A percentile compares a stretch with the other conserved stretches of the same genome.
Evolutionary conservation across 1,139 yeast genomes (phyloP).

Genomic region (Saccharomycopsis crataegensis): DNA sequence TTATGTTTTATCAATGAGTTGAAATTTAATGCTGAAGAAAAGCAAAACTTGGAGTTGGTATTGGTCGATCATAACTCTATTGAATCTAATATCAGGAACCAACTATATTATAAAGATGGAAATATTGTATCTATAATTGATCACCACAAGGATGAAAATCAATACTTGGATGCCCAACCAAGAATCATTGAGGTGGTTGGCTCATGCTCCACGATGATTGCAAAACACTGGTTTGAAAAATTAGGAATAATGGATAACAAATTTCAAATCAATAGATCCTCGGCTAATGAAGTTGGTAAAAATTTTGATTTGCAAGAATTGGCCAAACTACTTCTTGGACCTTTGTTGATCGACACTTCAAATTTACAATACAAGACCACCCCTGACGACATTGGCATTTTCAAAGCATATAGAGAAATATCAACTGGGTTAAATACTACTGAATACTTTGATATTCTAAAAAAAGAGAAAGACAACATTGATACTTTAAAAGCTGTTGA

Average conservation of each 20-base stretch:
- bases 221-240: constrained; percentile 37
- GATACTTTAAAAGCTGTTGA: constrained; percentile 39
- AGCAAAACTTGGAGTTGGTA: neutral
- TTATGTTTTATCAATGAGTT: constrained; percentile 24
- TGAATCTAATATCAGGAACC: constrained; percentile 1
- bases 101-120: constrained; percentile 31
- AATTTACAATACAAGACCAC: constrained; percentile 42
- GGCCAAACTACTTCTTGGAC: constrained; percentile 35
- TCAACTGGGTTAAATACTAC: neutral
- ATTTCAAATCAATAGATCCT: constrained; percentile 2
- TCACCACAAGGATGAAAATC: constrained; percentile 49
- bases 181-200: constrained; percentile 42
- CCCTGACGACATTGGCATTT: constrained; percentile 28
- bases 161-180: constrained; percentile 34
- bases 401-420: constrained; percentile 22
- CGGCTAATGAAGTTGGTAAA: neutral
- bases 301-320: constrained; percentile 19
- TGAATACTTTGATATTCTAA: constrained; percentile 30
- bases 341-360: constrained; percentile 45
- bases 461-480: constrained; percentile 39
- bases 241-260: constrained; percentile 23
- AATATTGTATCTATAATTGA: constrained; percentile 41
- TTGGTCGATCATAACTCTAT: constrained; percentile 18
- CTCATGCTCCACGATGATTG: constrained; percentile 47
- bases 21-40: neutral